These are phyloP conservation scores for Alternaria sp. DNA, from an alignment of 2,329 filamentous ascomycete genomes.

Conservation along the genomic window DNA sequence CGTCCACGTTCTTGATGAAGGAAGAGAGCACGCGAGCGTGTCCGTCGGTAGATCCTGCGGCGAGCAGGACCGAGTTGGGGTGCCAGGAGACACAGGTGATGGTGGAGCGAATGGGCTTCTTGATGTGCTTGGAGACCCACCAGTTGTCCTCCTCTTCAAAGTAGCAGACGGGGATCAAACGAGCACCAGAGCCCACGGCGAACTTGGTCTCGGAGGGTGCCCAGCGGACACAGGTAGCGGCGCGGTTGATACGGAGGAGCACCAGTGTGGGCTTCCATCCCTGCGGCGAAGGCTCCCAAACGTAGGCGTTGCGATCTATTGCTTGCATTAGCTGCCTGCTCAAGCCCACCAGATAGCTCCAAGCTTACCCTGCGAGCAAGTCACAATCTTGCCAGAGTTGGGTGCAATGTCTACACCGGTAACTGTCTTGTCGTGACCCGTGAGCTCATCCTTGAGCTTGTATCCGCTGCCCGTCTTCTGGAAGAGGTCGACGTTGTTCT, in stretches of 20 bases:
- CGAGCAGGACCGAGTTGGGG: constrained; percentile 93
- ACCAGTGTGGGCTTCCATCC: constrained; percentile 98
- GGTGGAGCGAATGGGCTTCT: constrained; percentile 97
- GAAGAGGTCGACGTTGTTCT: constrained; percentile 90
- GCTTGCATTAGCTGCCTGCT: constrained; percentile 22
- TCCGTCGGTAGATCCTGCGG: constrained; percentile 95
- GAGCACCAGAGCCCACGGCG: constrained; percentile 92
- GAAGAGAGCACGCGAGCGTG: constrained; percentile 93
- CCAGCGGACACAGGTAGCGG: constrained; percentile 96
- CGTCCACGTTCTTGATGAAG: constrained; percentile 95
- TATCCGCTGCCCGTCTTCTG: constrained; percentile 74
- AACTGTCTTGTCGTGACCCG: constrained; percentile 95
- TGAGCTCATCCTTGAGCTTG: constrained; percentile 87
- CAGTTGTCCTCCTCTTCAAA: constrained; percentile 99
- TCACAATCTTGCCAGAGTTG: constrained; percentile 89
- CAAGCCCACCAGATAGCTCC: not conserved
- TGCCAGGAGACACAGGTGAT: constrained; percentile 97
- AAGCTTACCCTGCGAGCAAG: constrained; percentile 85
- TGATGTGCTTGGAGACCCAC: constrained; percentile 99
- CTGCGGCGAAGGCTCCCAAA: constrained; percentile 91
- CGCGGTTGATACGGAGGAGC: constrained; percentile 93
- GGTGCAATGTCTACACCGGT: constrained; percentile 96
- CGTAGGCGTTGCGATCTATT: constrained; percentile 91
- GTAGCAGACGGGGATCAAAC: constrained; percentile 96
- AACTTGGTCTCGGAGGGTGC: constrained; percentile 97